Evolutionary conservation across 805 yeast genomes (phyloP).

Genomic region (Yarrowia porcina): DNA sequence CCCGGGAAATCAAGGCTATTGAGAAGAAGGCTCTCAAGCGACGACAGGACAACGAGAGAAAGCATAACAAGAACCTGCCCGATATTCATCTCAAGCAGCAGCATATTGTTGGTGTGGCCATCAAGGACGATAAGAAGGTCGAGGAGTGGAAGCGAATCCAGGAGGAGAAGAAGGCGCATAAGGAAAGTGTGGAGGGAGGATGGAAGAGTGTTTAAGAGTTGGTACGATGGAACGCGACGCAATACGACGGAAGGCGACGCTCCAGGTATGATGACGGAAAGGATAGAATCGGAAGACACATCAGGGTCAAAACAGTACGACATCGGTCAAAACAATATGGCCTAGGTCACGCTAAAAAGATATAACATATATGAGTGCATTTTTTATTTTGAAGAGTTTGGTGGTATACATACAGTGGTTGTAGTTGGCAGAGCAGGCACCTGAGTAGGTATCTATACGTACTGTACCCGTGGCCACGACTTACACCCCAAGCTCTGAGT

Average conservation of each 20-base stretch:
- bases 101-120: slow-evolving; percentile 80
- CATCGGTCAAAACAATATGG: neutral
- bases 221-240: neutral
- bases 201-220: neutral
- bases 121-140: slow-evolving; percentile 30
- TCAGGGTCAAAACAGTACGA: neutral
- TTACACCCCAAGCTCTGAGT: too few species aligned
- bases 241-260: too few species aligned
- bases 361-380: slow-evolving; percentile 6
- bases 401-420: too few species aligned
- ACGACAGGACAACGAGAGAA: slow-evolving; percentile 78
- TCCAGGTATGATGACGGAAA: too few species aligned
- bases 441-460: too few species aligned
- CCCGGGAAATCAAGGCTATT: slow-evolving; percentile 74
- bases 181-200: neutral
- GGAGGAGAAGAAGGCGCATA: slow-evolving; percentile 17
- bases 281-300: too few species aligned
- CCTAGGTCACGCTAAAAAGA: neutral
- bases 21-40: slow-evolving; percentile 73
- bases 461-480: too few species aligned
- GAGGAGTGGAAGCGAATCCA: slow-evolving; percentile 18
- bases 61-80: slow-evolving; percentile 56
- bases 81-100: slow-evolving; percentile 70
- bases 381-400: neutral
- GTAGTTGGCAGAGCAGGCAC: too few species aligned